These are phyloP conservation scores for Trypanosoma lewisi DNA, from an alignment of 208 protist species.

Conservation along the genomic window DNA sequence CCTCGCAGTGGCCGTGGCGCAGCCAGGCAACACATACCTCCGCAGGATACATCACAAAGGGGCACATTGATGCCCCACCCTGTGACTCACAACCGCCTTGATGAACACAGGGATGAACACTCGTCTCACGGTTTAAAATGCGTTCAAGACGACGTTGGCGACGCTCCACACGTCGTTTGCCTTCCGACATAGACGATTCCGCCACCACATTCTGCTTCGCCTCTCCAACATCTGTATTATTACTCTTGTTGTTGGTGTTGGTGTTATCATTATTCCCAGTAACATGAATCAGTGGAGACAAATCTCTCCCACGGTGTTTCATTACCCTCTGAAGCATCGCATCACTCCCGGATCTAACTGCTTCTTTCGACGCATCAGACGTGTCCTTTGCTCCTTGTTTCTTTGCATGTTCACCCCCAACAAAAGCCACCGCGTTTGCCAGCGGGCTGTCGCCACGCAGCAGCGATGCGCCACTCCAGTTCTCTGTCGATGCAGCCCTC, in stretches of 20 bases:
- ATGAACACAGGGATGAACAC: slow-evolving; percentile 42
- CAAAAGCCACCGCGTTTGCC: slow-evolving; percentile 16
- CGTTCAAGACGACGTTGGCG: slow-evolving; percentile 26
- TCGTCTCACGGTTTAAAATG: slow-evolving; percentile 11
- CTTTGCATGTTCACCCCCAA: not conserved
- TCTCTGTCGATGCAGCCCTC: slow-evolving; percentile 8
- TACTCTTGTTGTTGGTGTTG: not conserved
- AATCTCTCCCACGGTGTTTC: not conserved
- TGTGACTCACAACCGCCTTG: slow-evolving; percentile 40
- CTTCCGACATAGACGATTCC: not conserved
- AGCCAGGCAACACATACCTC: slow-evolving; percentile 39
- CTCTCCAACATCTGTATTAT: not conserved
- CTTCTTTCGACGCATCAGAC: not conserved
- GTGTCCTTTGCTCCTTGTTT: not conserved
- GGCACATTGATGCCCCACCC: slow-evolving; percentile 5
- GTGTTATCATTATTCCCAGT: not conserved
- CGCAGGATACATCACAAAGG: slow-evolving; percentile 35
- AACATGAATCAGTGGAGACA: not conserved
- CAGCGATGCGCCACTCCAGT: not conserved
- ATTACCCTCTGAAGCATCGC: slow-evolving; percentile 16
- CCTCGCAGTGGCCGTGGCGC: slow-evolving; percentile 33
- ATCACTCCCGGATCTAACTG: not conserved
- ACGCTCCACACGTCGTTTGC: slow-evolving; percentile 25
- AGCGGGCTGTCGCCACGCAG: not conserved
- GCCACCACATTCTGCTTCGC: not conserved